These are phyloP conservation scores for Neonectria faginata DNA, from an alignment of 2,329 filamentous ascomycete genomes.

Conservation along the genomic window DNA sequence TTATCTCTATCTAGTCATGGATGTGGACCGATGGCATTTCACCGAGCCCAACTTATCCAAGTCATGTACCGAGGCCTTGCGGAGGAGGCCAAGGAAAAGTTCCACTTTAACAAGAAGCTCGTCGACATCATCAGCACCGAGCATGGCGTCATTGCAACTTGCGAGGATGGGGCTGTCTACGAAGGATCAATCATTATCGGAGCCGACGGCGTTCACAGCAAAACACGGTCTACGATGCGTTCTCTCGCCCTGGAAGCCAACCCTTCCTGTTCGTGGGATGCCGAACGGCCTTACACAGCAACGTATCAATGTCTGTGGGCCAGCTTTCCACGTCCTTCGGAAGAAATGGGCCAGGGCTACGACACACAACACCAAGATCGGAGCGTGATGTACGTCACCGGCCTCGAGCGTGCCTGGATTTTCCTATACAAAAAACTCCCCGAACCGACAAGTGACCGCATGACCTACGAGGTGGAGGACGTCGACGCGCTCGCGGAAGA, in stretches of 20 bases:
- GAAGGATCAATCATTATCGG: slow-evolving; percentile 24
- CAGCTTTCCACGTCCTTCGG: slow-evolving; percentile 37
- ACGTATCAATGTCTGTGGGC: slow-evolving; percentile 38
- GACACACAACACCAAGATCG: slow-evolving; percentile 46
- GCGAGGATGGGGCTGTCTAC: slow-evolving; percentile 20
- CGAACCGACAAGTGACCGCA: slow-evolving; percentile 1
- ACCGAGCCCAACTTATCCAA: slow-evolving; percentile 14
- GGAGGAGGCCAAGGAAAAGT: slow-evolving; percentile 10
- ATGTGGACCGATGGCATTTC: slow-evolving; percentile 2
- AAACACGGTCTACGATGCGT: slow-evolving; percentile 19
- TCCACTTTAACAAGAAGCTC: slow-evolving; percentile 23
- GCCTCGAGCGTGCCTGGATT: slow-evolving; percentile 47
- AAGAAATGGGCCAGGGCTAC: slow-evolving; percentile 36
- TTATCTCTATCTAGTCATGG: slow-evolving; percentile 4
- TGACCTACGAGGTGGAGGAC: slow-evolving; percentile 11
- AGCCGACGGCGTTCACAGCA: slow-evolving; percentile 26
- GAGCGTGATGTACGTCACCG: slow-evolving; percentile 47
- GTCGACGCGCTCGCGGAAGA: slow-evolving; percentile 5
- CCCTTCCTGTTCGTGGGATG: slow-evolving; percentile 11
- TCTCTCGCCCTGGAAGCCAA: slow-evolving; percentile 9
- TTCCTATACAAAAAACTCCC: slow-evolving; percentile 50
- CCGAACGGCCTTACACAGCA: slow-evolving; percentile 9
- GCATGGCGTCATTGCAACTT: slow-evolving; percentile 17
- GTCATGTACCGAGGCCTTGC: slow-evolving; percentile 15
- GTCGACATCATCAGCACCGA: slow-evolving; percentile 27